Evolutionary conservation across 441 rosid genomes (phyloP).

Genomic region (Jatropha multifida): DNA sequence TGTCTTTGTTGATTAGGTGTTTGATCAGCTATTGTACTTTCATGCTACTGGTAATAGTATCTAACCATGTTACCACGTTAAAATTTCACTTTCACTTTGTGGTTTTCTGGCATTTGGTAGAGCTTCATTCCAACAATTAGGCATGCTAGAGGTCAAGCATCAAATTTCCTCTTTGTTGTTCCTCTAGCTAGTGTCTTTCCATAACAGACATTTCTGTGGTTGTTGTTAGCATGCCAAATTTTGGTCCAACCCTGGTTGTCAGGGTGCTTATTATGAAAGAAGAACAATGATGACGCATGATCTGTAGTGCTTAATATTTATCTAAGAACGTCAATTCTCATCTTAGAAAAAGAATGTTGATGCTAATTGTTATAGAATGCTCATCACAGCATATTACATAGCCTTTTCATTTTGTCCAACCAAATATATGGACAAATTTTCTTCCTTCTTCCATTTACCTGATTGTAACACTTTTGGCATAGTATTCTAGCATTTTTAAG

Average conservation of each 20-base stretch:
- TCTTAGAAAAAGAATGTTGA: background rate
- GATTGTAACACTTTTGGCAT: too few species aligned
- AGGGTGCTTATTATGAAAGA: slow-evolving; percentile 1
- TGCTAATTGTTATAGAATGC: background rate
- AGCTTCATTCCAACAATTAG: background rate
- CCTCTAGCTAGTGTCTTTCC: background rate
- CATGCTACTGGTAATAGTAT: background rate
- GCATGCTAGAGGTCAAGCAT: background rate
- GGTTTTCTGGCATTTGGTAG: background rate
- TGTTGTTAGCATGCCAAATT: background rate
- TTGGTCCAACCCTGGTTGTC: background rate
- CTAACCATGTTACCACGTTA: background rate
- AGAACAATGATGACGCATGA: background rate
- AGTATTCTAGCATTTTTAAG: too few species aligned
- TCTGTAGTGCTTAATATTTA: background rate
- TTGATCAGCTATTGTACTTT: background rate
- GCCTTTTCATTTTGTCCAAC: background rate
- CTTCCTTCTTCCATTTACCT: background rate
- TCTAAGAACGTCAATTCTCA: background rate
- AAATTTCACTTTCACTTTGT: background rate
- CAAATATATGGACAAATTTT: background rate
- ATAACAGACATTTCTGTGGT: background rate
- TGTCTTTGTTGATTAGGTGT: background rate
- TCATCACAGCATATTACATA: background rate
- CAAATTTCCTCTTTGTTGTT: background rate